phyloP scores from a whole-genome alignment of 345 rosid species.

The Eucalyptus marginata region DNA sequence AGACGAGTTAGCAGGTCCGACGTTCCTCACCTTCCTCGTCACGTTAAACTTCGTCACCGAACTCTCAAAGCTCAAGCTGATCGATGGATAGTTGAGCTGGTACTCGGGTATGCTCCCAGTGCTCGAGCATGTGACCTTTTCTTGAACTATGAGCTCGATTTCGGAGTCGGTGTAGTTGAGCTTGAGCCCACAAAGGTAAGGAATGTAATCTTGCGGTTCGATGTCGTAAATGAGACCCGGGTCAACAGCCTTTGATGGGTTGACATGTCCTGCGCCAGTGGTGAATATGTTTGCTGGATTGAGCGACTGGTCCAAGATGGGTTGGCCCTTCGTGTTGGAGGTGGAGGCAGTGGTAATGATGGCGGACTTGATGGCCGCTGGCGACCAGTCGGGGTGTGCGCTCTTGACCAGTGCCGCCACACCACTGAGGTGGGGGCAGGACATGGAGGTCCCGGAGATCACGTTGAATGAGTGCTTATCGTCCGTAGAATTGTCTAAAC shows the following conservation, averaged over 20 bases:
- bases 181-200: constrained; percentile 24
- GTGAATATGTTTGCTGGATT: constrained; percentile 40
- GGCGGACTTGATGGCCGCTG: constrained; percentile 42
- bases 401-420: constrained; percentile 30
- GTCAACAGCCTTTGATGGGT: constrained; percentile 43
- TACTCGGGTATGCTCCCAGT: not conserved
- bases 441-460: constrained; percentile 37
- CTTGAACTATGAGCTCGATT: not conserved
- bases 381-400: constrained; percentile 30
- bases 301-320: constrained; percentile 26
- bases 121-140: constrained; percentile 2
- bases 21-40: not conserved
- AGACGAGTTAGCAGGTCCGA: not conserved
- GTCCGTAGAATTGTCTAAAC: not conserved
- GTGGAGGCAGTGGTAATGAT: constrained; percentile 27
- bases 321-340: constrained; percentile 6
- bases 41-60: not conserved
- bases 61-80: not conserved
- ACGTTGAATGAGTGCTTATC: constrained; percentile 11
- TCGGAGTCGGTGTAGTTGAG: constrained; percentile 20
- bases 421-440: constrained; percentile 43
- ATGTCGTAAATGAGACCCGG: constrained; percentile 62
- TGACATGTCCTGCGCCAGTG: constrained; percentile 56
- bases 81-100: constrained; percentile 13
- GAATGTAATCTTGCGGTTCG: constrained; percentile 26